Evolutionary conservation across 768 basidiomycete species (phyloP).

Genomic region (Rossbeevera mucosa): DNA sequence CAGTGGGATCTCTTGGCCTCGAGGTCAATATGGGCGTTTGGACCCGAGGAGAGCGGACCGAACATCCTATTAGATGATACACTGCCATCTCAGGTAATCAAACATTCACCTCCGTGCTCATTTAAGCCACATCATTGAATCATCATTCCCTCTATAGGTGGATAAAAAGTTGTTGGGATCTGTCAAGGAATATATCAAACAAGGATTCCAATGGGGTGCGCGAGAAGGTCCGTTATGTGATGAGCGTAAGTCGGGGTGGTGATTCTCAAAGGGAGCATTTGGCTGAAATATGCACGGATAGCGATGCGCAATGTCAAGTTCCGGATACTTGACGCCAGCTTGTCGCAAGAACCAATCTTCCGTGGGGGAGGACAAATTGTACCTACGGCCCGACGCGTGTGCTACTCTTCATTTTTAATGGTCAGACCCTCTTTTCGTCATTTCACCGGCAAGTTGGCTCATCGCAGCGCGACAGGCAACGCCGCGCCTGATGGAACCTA

Average conservation of each 20-base stretch:
- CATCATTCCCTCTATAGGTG: constrained; percentile 49
- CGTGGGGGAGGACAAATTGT: constrained; percentile 98
- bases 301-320: constrained; percentile 99
- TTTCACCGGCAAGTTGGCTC: background rate
- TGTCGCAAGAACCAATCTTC: constrained; percentile 95
- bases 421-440: constrained; percentile 42
- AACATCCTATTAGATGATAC: constrained; percentile 96
- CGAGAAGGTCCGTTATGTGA: constrained; percentile 97
- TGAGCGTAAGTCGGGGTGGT: constrained; percentile 73
- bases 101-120: background rate
- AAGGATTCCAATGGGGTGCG: constrained; percentile 99
- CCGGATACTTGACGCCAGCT: constrained; percentile 85
- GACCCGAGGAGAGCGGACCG: constrained; percentile 91
- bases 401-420: constrained; percentile 99
- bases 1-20: constrained; percentile 98
- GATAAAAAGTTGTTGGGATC: constrained; percentile 89
- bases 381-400: constrained; percentile 96
- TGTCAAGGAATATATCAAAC: constrained; percentile 93
- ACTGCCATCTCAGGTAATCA: constrained; percentile 78
- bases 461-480: constrained; percentile 60
- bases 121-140: background rate
- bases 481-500: constrained; percentile 92
- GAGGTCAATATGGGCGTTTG: constrained; percentile 99
- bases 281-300: constrained; percentile 29
- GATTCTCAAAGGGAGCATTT: background rate